Evolutionary conservation across 2,329 filamentous ascomycete species (phyloP).

Genomic region (Cryphonectria radicalis): DNA sequence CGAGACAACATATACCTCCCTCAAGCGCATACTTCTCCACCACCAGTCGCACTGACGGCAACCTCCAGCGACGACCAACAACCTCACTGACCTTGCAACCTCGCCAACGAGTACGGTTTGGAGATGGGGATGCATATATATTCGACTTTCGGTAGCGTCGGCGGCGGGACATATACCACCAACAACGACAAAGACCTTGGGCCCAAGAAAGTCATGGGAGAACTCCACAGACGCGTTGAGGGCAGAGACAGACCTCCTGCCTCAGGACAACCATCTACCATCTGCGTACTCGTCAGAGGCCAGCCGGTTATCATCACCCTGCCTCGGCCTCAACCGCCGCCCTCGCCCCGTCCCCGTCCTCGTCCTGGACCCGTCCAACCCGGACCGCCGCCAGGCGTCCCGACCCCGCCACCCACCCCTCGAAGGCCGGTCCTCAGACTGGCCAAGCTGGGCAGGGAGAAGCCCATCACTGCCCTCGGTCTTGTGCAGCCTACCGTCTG

Average conservation of each 20-base stretch:
- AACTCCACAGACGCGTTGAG: neutral
- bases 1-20: neutral
- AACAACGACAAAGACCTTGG: neutral
- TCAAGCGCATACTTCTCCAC: neutral
- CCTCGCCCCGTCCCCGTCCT: constrained; percentile 12
- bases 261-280: neutral
- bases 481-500: neutral
- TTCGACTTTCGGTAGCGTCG: neutral
- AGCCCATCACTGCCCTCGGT: neutral
- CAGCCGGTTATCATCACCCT: constrained; percentile 9
- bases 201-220: neutral
- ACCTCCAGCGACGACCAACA: neutral
- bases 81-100: neutral
- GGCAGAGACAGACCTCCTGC: neutral
- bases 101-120: neutral
- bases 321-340: constrained; percentile 8
- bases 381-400: constrained; percentile 11
- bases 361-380: constrained; percentile 10
- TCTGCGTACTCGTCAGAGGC: constrained; percentile 9
- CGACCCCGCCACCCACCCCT: constrained; percentile 15
- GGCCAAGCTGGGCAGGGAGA: too few species aligned
- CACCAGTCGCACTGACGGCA: neutral
- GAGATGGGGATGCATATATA: constrained; percentile 15
- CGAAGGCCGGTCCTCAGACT: neutral
- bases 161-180: constrained; percentile 1